Percentiles rank a stretch among this genome's conserved stretches.
phyloP scores from a whole-genome alignment of 495 filamentous ascomycete species.

The Penicillium atrosanguineum region DNA sequence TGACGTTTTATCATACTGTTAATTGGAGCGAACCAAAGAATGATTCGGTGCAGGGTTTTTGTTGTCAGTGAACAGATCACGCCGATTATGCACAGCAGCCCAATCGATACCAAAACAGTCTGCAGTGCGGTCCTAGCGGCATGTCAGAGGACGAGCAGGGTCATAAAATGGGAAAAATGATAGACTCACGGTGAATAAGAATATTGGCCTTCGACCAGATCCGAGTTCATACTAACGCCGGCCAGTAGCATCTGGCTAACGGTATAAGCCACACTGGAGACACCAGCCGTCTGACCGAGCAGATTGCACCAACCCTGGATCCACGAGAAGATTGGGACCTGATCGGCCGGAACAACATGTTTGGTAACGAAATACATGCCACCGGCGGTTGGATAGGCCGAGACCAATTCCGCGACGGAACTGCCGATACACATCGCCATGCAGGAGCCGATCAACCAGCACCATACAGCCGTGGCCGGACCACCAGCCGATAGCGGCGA shows the following conservation, averaged over 20 bases:
- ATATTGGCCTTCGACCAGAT: slow-evolving; percentile 42
- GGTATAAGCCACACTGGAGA: slow-evolving; percentile 55
- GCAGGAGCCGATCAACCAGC: slow-evolving; percentile 65
- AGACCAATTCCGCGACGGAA: slow-evolving; percentile 62
- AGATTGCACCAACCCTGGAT: slow-evolving; percentile 63
- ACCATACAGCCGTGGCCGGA: slow-evolving; percentile 69
- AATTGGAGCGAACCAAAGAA: slow-evolving; percentile 72
- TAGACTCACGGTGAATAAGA: slow-evolving; percentile 44
- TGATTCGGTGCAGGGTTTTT: slow-evolving; percentile 58
- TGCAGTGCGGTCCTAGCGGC: slow-evolving; percentile 55
- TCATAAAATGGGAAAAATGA: not conserved
- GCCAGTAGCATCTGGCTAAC: slow-evolving; percentile 60
- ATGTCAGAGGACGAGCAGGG: slow-evolving; percentile 1
- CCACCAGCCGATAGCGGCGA: slow-evolving; percentile 63
- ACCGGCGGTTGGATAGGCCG: slow-evolving; percentile 61
- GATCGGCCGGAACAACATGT: slow-evolving; percentile 54
- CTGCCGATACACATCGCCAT: slow-evolving; percentile 69
- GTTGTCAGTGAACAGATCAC: slow-evolving; percentile 66
- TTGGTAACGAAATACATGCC: slow-evolving; percentile 67
- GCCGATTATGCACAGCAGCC: slow-evolving; percentile 56
- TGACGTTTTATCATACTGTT: slow-evolving; percentile 49
- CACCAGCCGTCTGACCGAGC: slow-evolving; percentile 58
- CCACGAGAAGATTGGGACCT: slow-evolving; percentile 60
- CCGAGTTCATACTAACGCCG: slow-evolving; percentile 55
- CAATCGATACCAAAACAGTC: slow-evolving; percentile 60